These are phyloP conservation scores for Tulasnella sp. DNA, from an alignment of 768 basidiomycete genomes.

Conservation along the genomic window DNA sequence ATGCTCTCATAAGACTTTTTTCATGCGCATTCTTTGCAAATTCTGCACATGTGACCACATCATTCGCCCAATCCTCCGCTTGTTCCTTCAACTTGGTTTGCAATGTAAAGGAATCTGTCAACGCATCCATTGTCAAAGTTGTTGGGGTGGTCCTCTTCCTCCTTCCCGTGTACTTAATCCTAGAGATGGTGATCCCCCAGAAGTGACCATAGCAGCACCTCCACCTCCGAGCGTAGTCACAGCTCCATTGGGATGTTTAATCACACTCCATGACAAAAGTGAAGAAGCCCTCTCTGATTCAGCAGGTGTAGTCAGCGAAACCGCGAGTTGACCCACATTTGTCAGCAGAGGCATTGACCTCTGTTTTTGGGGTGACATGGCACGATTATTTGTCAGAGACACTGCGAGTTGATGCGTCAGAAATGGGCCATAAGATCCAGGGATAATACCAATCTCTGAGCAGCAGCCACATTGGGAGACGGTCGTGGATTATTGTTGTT, in stretches of 20 bases:
- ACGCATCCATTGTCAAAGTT: constrained; percentile 31
- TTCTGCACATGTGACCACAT: constrained; percentile 65
- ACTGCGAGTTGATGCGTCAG: too few species aligned
- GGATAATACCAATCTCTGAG: neutral
- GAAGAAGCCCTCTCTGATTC: too few species aligned
- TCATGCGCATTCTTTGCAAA: constrained; percentile 53
- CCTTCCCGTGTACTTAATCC: neutral
- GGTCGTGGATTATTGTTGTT: too few species aligned
- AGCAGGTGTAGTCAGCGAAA: too few species aligned
- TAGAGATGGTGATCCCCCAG: neutral
- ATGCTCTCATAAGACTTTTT: constrained; percentile 47
- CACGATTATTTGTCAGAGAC: neutral
- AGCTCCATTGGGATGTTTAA: constrained; percentile 1
- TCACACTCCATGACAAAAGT: too few species aligned
- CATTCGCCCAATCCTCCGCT: constrained; percentile 61
- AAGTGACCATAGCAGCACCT: constrained; percentile 1
- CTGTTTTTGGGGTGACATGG: constrained; percentile 3
- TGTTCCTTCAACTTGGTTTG: constrained; percentile 69
- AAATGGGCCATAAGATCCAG: neutral
- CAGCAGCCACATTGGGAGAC: too few species aligned
- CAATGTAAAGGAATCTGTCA: constrained; percentile 57
- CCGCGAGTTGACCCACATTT: too few species aligned
- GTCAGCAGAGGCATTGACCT: constrained; percentile 9
- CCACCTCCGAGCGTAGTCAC: constrained; percentile 8
- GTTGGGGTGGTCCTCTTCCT: constrained; percentile 2